Evolutionary conservation across 75 land plant genomes (phyloP), one percentile per base, ranked within the genome.

Genomic region (Adiantum capillusveneris): DNA sequence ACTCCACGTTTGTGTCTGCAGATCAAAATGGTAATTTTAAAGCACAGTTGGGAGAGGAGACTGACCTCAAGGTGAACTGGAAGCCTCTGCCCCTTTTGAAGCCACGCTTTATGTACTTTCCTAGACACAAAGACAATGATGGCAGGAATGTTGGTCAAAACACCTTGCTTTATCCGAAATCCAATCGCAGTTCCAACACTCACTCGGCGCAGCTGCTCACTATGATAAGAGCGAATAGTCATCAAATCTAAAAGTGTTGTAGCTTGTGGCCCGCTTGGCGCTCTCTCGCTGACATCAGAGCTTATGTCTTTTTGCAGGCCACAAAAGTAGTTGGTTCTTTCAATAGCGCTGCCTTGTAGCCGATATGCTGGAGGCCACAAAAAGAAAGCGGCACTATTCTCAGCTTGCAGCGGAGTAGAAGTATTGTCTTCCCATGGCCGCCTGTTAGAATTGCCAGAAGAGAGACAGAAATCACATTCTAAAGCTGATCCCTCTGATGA

Each of bases 111-210:
- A 30, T 85, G 83, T 50, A 88, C 88, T 68, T 88, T 88, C 11
- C 83, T 63, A 45, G 89, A 75, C 59, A 88, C 94, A 77, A 88
- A 88, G n/a, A 88, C 94, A 56, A 88, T 84, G 58, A 88, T 82
- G 30, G 85, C 94, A 25, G 86, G 94, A 64, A 82, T 85, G 44
- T 85, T 77, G 22, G 89, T 88, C 69, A 88, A 65, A 27, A 72
- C 66, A 29, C 94, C 94, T 21, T 55, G 13, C 28, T 77, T 61
- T 16, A 82, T 88, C 19, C 89, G 70, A 39, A 82, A 84, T 14
- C 94, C 94, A 56, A 88, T 66, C 22, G 94, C 94, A 0, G 88
- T 88, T n/a, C 94, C 89, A 46, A 88, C 79, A 50, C 94, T 85
- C 41, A 63, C 79, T 6, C 83, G 64, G 19, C 86, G 88, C 48